These are phyloP conservation scores for Colletotrichum spinosum DNA, from an alignment of 2,329 filamentous ascomycete genomes.

Conservation along the genomic window DNA sequence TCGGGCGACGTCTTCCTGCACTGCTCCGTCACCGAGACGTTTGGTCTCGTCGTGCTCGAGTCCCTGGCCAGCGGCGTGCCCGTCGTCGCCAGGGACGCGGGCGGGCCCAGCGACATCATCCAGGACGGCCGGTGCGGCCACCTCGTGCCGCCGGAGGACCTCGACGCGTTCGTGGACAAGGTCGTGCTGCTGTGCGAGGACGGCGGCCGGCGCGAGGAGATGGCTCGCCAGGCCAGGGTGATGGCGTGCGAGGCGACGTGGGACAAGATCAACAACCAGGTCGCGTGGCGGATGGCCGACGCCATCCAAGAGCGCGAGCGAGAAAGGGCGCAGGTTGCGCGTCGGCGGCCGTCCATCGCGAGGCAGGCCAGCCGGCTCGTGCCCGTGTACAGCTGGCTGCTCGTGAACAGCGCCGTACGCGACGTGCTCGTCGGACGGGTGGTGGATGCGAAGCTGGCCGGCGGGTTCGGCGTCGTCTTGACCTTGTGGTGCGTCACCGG, in stretches of 20 bases:
- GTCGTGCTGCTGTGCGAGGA: conserved; percentile 63
- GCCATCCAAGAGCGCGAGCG: conserved; percentile 59
- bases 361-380: conserved; percentile 45
- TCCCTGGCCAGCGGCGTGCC: conserved; percentile 78
- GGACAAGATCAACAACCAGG: conserved; percentile 78
- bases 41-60: conserved; percentile 77
- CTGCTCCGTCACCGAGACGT: conserved; percentile 78
- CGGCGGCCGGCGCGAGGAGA: conserved; percentile 52
- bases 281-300: conserved; percentile 72
- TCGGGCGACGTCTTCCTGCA: conserved; percentile 78
- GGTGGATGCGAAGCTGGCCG: conserved; percentile 57
- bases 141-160: conserved; percentile 68
- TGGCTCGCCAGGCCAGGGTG: conserved; percentile 61
- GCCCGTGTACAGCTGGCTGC: conserved; percentile 58
- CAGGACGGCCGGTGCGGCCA: conserved; percentile 70
- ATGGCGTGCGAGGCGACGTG: conserved; percentile 75
- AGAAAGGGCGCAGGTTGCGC: conserved; percentile 41
- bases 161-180: conserved; percentile 67
- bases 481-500: conserved; percentile 62
- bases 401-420: conserved; percentile 54
- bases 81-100: conserved; percentile 76
- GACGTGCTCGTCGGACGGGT: conserved; percentile 50
- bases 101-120: conserved; percentile 76
- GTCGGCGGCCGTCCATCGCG: conserved; percentile 30
- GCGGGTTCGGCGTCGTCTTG: conserved; percentile 59